Evolutionary conservation across 2,329 filamentous ascomycete species (phyloP), one percentile per base, ranked within the genome.

Genomic region (Neonectria ditissima): DNA sequence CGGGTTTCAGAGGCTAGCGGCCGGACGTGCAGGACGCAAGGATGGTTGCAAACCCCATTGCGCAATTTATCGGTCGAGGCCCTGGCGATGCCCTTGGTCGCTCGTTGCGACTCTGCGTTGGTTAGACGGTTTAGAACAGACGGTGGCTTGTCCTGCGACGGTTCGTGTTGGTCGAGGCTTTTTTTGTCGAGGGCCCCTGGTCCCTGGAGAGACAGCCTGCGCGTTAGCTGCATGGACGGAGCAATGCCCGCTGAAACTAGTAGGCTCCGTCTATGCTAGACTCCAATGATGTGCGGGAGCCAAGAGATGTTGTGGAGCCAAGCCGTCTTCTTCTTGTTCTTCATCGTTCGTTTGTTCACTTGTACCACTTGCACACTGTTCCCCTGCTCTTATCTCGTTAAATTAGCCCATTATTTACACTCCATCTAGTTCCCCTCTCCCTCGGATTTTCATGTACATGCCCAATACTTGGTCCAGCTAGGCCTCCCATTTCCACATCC

Each of bases 221-320:
- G 62, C 64, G 53, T 60, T 61, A 62, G 55, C 39, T 43, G 57
- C 64, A 65, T 47, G 32, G 39, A 39, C 16, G 52, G 34, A 30
- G 28, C 28, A 5, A 26, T 47, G 32, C 44, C 55, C 55, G 41
- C 57, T 63, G 65, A 62, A 72, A 67, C 63, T 52, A 26, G 24
- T 6, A 26, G 24, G 24, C 24, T 26, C 6, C 24, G 24, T 26
- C 24, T n/a, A n/a, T n/a, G n/a, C n/a, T n/a, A n/a, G n/a, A n/a
- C n/a, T n/a, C 63, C 59, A 58, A 59, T 59, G 47, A 41, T 34
- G 37, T 20, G 53, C 60, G 43, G 41, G 37, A 43, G 39, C 45
- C 20, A 62, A 16, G n/a, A 26, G 32, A 20, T 30, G 18, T 34
- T 22, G 37, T n/a, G n/a, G n/a, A n/a, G n/a, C n/a, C n/a, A n/a